Base-by-base conservation (phyloP, 805 yeast genomes). In the Wickerhamomyces pijperi region DNA sequence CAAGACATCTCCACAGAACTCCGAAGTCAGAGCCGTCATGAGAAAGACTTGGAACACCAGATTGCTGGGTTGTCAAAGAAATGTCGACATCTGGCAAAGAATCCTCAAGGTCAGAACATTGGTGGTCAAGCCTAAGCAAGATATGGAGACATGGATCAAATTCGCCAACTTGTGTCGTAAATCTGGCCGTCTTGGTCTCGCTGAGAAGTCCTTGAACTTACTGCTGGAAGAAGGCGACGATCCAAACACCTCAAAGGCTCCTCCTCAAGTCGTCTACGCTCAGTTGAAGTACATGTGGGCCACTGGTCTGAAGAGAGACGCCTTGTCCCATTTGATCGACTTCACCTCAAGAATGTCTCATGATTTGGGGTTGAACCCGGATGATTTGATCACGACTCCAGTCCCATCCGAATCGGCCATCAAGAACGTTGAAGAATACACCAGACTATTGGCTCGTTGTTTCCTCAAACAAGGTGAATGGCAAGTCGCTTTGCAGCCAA, bases 11-110 rank as follows among this genome's bases (percentile, higher is more conserved):
- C 92, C 95, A 1, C 87, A 79, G 44, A 80, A 80, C 3, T 82
- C 94, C 0, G 94, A 82, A 36, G 82, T 80, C 50, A 74, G 92
- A 47, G 72, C 68, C 7, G 75, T 77, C 14, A 80, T 92, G 72
- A 71, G 95, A 48, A 77, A 80, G 49, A 90, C 97, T 0, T 94
- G 98, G 98, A 86, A 84, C 54, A 83, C 84, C 38, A 73, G 99
- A 51, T 65, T 92, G 37, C 64, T 85, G 43, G 97, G 97, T 2
- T 87, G 97, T 54, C 98, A 92, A 61, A 72, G 92, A 49, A 92
- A 92, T 61, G 97, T 92, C 38, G 99, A 92, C 61, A 87, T 88
- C n/a, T 92, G 99, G 98, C 97, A 90, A 58, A 70, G 97, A 53
- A 80, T 92, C 76, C 69, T 92, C 43, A 84, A 88, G 56, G 95